phyloP scores from a whole-genome alignment of 257 asterid genomes.

The Solanum tacnaense region DNA sequence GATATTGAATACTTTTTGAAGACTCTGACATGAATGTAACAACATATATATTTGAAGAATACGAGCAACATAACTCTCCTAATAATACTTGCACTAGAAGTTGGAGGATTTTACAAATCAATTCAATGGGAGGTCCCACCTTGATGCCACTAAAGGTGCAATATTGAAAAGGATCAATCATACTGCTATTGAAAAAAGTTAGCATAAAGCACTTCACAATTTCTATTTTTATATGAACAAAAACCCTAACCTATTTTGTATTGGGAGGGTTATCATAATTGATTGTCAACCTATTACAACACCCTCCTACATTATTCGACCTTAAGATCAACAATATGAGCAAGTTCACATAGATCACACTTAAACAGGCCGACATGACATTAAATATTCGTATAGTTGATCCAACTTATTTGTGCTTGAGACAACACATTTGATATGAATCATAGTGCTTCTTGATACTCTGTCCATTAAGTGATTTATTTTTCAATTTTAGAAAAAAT shows the following conservation, averaged over 20 bases:
- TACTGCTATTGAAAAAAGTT: constrained; percentile 12
- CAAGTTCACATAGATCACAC: not conserved
- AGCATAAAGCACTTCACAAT: not conserved
- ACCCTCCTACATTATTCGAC: not conserved
- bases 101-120: constrained; percentile 1
- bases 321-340: not conserved
- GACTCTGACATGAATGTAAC: rapidly evolving
- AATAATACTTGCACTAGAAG: constrained; percentile 25
- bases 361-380: not conserved
- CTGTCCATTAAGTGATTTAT: not conserved
- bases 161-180: constrained; percentile 8
- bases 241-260: not conserved
- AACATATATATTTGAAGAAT: too few species aligned
- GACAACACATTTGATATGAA: not conserved
- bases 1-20: too few species aligned
- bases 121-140: constrained; percentile 28
- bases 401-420: not conserved
- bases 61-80: too few species aligned
- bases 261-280: not conserved
- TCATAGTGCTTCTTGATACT: constrained; percentile 3
- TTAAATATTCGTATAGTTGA: not conserved
- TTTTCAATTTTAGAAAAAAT: not conserved
- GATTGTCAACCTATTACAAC: not conserved
- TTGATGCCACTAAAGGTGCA: constrained; percentile 19
- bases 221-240: not conserved